Conservation (phyloP, 2,329 filamentous ascomycete species). For the Didymella lethalis region DNA sequence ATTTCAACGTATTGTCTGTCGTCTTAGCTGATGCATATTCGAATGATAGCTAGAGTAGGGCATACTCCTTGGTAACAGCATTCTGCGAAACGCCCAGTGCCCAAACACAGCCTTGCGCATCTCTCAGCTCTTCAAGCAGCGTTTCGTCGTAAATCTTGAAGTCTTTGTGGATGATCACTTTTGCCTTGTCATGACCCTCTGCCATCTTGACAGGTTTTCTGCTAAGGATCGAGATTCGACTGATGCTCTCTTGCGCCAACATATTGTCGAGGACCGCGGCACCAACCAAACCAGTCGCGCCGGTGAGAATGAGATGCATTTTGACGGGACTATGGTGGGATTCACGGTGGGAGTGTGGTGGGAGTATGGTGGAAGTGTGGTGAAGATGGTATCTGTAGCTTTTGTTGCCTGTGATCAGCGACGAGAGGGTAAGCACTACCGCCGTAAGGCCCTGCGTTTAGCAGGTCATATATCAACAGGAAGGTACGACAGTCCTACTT, state of each 20-base stretch:
- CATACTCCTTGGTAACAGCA: conserved; percentile 63
- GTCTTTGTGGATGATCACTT: conserved; percentile 73
- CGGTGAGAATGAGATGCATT: conserved; percentile 56
- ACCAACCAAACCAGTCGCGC: conserved; percentile 55
- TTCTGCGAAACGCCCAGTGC: conserved; percentile 72
- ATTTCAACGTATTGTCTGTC: conserved; percentile 70
- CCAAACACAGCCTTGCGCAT: conserved; percentile 76
- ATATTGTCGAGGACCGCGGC: conserved; percentile 50
- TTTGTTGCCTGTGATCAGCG: conserved; percentile 4
- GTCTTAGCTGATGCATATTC: neutral
- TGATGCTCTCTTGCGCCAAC: conserved; percentile 57
- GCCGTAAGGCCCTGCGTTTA: neutral
- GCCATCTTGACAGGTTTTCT: conserved; percentile 70
- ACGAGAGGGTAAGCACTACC: conserved; percentile 13
- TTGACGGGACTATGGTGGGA: neutral
- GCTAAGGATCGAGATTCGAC: conserved; percentile 72
- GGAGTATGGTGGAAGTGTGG: neutral
- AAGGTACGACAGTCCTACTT: neutral
- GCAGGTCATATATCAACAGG: neutral
- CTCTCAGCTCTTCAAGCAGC: conserved; percentile 67
- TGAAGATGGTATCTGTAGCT: neutral
- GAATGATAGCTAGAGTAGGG: neutral
- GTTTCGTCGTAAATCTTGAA: conserved; percentile 67
- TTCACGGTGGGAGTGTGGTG: neutral
- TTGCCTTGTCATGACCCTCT: conserved; percentile 66